Conservation (phyloP, 176 grass and related monocot species). For the Bolboschoenus planiculmis region DNA sequence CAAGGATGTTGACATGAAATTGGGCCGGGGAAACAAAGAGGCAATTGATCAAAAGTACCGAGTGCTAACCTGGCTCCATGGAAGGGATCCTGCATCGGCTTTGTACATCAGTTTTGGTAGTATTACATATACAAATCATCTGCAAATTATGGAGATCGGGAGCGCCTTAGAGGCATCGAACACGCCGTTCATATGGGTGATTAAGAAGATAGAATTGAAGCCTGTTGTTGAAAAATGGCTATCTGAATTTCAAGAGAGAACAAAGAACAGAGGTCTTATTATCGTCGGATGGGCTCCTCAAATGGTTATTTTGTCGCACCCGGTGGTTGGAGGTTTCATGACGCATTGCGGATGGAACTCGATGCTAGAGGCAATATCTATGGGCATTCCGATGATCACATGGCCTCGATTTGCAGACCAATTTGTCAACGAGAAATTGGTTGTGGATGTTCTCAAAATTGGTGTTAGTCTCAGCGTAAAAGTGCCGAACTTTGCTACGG, state of each 20-base stretch:
- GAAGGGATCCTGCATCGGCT: too few relatives aligned
- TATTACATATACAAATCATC: too few relatives aligned
- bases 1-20: too few relatives aligned
- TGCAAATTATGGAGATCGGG: too few relatives aligned
- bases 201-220: neutral
- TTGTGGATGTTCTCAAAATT: conserved; percentile 42
- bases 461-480: conserved; percentile 39
- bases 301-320: conserved; percentile 47
- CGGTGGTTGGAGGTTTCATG: conserved; percentile 34
- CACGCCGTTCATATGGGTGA: too few relatives aligned
- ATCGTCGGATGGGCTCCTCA: conserved; percentile 51
- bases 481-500: conserved; percentile 3
- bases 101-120: too few relatives aligned
- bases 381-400: conserved; percentile 46
- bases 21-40: too few relatives aligned
- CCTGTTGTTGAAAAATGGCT: conserved; percentile 24
- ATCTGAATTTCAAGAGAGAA: conserved; percentile 42
- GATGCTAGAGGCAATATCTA: conserved; percentile 31
- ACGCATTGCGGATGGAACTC: conserved; percentile 67
- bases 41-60: too few relatives aligned
- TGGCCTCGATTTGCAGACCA: conserved; percentile 44
- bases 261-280: conserved; percentile 28
- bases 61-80: too few relatives aligned
- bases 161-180: too few relatives aligned
- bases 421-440: conserved; percentile 43